Evolutionary conservation across 495 filamentous ascomycete species (phyloP).

Genomic region (Neurospora discreta): DNA sequence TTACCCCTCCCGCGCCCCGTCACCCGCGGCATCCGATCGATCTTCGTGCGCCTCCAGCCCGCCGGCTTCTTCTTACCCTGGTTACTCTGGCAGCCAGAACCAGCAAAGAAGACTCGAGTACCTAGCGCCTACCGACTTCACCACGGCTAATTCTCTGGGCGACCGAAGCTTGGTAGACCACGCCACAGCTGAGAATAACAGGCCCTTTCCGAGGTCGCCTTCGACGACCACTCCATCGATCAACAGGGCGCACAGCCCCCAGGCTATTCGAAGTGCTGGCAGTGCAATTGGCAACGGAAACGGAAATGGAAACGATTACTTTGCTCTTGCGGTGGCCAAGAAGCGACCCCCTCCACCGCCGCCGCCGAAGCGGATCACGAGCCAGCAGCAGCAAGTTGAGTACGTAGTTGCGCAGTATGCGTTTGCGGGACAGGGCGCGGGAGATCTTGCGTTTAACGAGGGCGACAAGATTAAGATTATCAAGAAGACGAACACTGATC

Average conservation of each 20-base stretch:
- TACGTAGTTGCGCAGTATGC: slow-evolving; percentile 76
- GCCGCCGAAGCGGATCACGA: slow-evolving; percentile 41
- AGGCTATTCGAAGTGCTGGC: not conserved
- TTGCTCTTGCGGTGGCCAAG: slow-evolving; percentile 18
- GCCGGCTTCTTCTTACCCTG: slow-evolving; percentile 3
- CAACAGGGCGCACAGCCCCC: slow-evolving; percentile 10
- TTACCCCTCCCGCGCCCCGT: not conserved
- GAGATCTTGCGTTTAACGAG: slow-evolving; percentile 72
- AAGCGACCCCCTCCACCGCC: slow-evolving; percentile 58
- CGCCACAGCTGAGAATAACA: not conserved
- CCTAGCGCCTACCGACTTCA: slow-evolving; percentile 35
- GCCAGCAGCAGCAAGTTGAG: slow-evolving; percentile 30
- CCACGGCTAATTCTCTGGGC: slow-evolving; percentile 31
- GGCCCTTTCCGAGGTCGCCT: not conserved
- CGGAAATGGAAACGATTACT: slow-evolving; percentile 5
- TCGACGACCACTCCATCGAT: not conserved
- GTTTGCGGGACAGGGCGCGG: slow-evolving; percentile 59
- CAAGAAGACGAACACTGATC: slow-evolving; percentile 71
- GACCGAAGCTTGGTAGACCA: slow-evolving; percentile 13
- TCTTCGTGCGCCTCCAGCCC: not conserved
- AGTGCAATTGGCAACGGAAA: slow-evolving; percentile 14
- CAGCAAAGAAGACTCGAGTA: slow-evolving; percentile 17
- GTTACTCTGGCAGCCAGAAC: slow-evolving; percentile 15
- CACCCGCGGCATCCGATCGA: not conserved
- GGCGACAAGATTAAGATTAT: slow-evolving; percentile 78